A percentile compares a stretch with the other conserved stretches of the same genome.
These are phyloP conservation scores for Alternaria panax DNA, from an alignment of 2,329 filamentous ascomycete genomes.

Conservation along the genomic window DNA sequence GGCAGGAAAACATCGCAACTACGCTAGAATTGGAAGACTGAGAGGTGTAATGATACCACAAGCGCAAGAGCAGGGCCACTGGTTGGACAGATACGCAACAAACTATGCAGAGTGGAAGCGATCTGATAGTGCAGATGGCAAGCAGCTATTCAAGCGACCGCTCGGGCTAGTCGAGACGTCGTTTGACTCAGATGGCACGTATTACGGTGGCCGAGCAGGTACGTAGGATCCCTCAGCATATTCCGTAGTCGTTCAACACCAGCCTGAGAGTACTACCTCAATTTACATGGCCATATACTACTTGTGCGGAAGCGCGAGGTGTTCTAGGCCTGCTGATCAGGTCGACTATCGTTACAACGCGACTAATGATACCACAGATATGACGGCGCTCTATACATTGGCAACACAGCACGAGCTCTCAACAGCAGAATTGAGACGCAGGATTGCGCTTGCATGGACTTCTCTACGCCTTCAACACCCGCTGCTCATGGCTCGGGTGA, in stretches of 20 bases:
- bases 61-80: conserved; percentile 29
- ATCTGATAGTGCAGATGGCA: conserved; percentile 16
- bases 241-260: neutral
- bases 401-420: conserved; percentile 44
- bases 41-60: neutral
- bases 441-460: conserved; percentile 52
- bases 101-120: conserved; percentile 50
- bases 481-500: conserved; percentile 47
- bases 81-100: conserved; percentile 52
- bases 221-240: neutral
- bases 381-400: conserved; percentile 50
- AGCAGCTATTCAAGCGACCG: conserved; percentile 44
- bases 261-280: neutral
- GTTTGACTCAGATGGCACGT: conserved; percentile 55
- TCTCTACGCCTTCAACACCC: conserved; percentile 50
- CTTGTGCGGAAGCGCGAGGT: neutral
- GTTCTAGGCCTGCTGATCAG: too few species aligned
- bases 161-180: conserved; percentile 55
- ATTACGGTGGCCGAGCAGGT: conserved; percentile 54
- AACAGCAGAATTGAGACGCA: conserved; percentile 38
- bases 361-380: conserved; percentile 36
- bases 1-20: neutral
- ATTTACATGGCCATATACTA: neutral
- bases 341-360: neutral
- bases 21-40: neutral